Evolutionary conservation across 768 basidiomycete genomes (phyloP).

Genomic region (Xerocomus spinulosus): DNA sequence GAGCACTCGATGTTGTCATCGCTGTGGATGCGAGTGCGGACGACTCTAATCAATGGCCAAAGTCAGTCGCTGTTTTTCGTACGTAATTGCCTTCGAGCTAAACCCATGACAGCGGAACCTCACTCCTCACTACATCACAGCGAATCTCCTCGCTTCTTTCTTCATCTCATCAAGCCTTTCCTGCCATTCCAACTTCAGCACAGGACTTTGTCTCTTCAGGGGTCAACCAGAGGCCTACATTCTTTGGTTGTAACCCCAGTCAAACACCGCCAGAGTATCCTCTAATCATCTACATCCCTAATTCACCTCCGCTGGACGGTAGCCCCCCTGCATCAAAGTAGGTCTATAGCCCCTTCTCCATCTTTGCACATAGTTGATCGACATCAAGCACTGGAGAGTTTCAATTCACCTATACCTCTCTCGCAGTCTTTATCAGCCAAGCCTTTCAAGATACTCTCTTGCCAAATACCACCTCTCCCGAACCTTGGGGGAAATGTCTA

Average conservation of each 20-base stretch:
- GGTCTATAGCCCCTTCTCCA: not conserved
- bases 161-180: constrained; percentile 55
- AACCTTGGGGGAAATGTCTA: constrained; percentile 52
- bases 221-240: constrained; percentile 64
- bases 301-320: constrained; percentile 64
- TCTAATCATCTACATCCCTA: constrained; percentile 71
- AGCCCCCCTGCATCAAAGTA: constrained; percentile 64
- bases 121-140: constrained; percentile 40
- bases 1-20: constrained; percentile 70
- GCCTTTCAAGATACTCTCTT: constrained; percentile 53
- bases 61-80: constrained; percentile 38
- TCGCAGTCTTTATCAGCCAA: constrained; percentile 56
- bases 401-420: constrained; percentile 52
- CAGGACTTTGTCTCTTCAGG: constrained; percentile 55
- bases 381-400: constrained; percentile 49
- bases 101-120: constrained; percentile 44
- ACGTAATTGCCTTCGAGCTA: not conserved
- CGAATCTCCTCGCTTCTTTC: constrained; percentile 43
- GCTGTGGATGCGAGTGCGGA: constrained; percentile 68
- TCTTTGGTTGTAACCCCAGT: constrained; percentile 71
- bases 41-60: constrained; percentile 57
- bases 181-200: constrained; percentile 52
- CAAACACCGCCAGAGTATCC: constrained; percentile 53
- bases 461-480: constrained; percentile 53
- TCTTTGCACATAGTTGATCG: constrained; percentile 7